Conservation (phyloP, 306 rosid genomes). For the Cicer chorassanicum region DNA sequence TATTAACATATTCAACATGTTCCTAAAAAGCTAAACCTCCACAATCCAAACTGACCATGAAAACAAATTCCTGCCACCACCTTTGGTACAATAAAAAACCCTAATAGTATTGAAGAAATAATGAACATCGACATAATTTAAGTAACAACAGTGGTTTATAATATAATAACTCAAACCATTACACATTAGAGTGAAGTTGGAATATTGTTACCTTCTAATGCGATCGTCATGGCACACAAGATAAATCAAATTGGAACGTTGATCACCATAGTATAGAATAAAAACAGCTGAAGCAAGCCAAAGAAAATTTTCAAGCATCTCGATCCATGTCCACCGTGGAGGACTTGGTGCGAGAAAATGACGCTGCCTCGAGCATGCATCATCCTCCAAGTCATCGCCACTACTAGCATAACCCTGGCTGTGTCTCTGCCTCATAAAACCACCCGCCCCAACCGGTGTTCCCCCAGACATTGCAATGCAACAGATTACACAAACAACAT, state of each 20-base stretch:
- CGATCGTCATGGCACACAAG: constrained; percentile 83
- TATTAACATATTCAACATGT: constrained; percentile 36
- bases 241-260: constrained; percentile 74
- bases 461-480: constrained; percentile 86
- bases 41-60: background rate
- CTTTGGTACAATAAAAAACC: constrained; percentile 20
- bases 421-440: constrained; percentile 92
- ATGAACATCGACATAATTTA: background rate
- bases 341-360: constrained; percentile 53
- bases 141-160: background rate
- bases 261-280: constrained; percentile 83
- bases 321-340: constrained; percentile 66
- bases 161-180: constrained; percentile 18
- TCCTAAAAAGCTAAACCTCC: constrained; percentile 31
- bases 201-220: constrained; percentile 70
- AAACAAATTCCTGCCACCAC: constrained; percentile 18
- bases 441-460: constrained; percentile 81
- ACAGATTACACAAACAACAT: constrained; percentile 48
- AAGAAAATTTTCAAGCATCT: constrained; percentile 73
- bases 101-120: constrained; percentile 2
- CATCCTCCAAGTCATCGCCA: constrained; percentile 97
- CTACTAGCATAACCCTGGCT: constrained; percentile 94
- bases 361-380: constrained; percentile 80
- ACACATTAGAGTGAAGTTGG: constrained; percentile 18
- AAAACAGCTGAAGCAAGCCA: constrained; percentile 93